Evolutionary conservation across 176 grass and related monocot genomes (phyloP).

Genomic region (Eleusine coracana): DNA sequence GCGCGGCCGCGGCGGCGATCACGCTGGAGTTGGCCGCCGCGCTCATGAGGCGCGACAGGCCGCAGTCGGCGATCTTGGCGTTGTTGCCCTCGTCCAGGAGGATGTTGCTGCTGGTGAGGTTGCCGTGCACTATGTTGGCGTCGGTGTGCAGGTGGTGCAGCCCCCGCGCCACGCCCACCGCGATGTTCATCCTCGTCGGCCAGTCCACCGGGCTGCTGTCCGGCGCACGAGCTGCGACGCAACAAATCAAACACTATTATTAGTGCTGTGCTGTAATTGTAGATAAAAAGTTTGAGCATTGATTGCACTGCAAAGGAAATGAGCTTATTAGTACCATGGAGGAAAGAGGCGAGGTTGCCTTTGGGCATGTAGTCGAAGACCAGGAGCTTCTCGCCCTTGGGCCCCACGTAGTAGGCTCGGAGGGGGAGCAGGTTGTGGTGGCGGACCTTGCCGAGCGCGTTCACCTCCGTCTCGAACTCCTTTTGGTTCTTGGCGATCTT

Average conservation of each 20-base stretch:
- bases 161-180: constrained; percentile 62
- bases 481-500: constrained; percentile 88
- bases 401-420: constrained; percentile 79
- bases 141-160: constrained; percentile 75
- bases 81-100: constrained; percentile 72
- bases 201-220: constrained; percentile 65
- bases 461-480: constrained; percentile 89
- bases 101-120: constrained; percentile 86
- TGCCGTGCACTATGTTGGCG: constrained; percentile 81
- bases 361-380: constrained; percentile 97
- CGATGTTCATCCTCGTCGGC: constrained; percentile 83
- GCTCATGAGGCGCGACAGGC: constrained; percentile 88
- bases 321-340: constrained; percentile 72
- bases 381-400: constrained; percentile 96
- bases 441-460: constrained; percentile 71
- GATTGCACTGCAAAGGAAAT: neutral
- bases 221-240: constrained; percentile 59
- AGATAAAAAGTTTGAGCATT: neutral
- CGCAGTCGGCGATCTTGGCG: constrained; percentile 74
- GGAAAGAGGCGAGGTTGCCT: constrained; percentile 81
- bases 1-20: constrained; percentile 63
- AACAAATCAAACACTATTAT: neutral
- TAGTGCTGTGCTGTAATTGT: neutral
- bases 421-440: constrained; percentile 83
- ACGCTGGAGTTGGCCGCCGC: constrained; percentile 71